Conservation (phyloP, 441 rosid species). For the Populus tomentosa region DNA sequence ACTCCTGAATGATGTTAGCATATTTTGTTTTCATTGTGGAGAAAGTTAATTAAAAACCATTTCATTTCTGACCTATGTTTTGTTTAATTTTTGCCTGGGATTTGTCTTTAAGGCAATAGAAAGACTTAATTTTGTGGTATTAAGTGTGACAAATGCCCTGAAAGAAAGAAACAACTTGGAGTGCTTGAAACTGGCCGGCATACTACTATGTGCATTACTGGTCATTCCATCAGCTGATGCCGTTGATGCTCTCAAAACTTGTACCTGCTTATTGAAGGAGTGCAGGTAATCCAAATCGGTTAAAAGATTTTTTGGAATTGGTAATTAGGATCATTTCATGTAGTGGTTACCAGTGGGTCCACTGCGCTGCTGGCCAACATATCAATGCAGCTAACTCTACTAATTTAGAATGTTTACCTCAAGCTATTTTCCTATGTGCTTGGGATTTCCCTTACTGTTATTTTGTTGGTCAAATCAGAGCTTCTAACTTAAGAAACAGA, state of each 20-base stretch:
- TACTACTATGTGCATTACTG: constrained; percentile 58
- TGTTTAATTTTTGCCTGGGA: background rate
- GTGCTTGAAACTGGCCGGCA: constrained; percentile 42
- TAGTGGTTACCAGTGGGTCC: background rate
- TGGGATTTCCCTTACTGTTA: background rate
- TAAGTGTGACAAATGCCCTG: constrained; percentile 25
- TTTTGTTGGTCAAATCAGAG: background rate
- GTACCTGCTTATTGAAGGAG: constrained; percentile 78
- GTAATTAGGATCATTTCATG: background rate
- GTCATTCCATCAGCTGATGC: constrained; percentile 89
- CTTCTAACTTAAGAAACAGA: background rate
- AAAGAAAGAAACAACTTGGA: constrained; percentile 39
- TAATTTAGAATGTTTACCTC: background rate
- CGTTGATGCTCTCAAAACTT: constrained; percentile 89
- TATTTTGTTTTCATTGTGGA: constrained; percentile 5
- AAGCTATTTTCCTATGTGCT: background rate
- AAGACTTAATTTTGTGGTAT: constrained; percentile 33
- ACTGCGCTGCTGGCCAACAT: background rate
- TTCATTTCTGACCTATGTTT: background rate
- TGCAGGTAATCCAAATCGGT: constrained; percentile 64
- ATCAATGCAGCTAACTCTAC: background rate
- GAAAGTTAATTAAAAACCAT: background rate
- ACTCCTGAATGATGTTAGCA: constrained; percentile 1
- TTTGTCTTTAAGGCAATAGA: constrained; percentile 35
- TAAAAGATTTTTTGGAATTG: background rate